Conservation (phyloP, 1,284 basidiomycete species). For the Phenoliferia sp. region DNA sequence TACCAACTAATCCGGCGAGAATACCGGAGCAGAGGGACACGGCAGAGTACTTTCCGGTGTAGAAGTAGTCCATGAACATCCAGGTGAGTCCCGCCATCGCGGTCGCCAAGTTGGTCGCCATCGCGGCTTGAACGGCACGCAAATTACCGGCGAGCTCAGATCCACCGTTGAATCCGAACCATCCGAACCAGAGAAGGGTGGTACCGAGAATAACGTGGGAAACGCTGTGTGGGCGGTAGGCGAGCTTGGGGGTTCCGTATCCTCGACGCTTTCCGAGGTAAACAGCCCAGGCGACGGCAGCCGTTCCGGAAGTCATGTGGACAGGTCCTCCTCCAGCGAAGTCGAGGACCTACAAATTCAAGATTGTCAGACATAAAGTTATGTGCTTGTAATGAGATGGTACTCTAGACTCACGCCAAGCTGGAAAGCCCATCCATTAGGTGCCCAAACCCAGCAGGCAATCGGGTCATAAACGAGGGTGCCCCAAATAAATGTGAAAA, state of each 20-base stretch:
- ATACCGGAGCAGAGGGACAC: constrained; percentile 97
- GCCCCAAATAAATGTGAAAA: constrained; percentile 85
- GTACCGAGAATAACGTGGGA: constrained; percentile 84
- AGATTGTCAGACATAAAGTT: too few species aligned
- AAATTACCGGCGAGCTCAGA: constrained; percentile 87
- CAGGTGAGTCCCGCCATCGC: constrained; percentile 77
- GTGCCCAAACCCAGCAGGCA: constrained; percentile 91
- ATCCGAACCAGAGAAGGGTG: constrained; percentile 73
- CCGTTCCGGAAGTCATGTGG: constrained; percentile 53
- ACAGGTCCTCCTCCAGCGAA: constrained; percentile 77
- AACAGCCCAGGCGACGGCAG: constrained; percentile 79
- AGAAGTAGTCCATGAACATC: constrained; percentile 75
- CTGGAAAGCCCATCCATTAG: constrained; percentile 76
- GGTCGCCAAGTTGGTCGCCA: constrained; percentile 80
- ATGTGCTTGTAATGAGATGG: too few species aligned
- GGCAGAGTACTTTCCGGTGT: constrained; percentile 82
- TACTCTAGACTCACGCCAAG: too few species aligned
- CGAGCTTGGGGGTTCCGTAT: constrained; percentile 77
- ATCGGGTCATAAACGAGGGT: constrained; percentile 65
- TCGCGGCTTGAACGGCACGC: constrained; percentile 76
- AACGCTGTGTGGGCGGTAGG: constrained; percentile 91
- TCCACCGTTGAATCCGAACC: constrained; percentile 64
- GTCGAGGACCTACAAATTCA: constrained; percentile 56
- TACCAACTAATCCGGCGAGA: constrained; percentile 74
- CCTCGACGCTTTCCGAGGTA: constrained; percentile 85